These are phyloP conservation scores for Tetracladium maxilliforme DNA, from an alignment of 2,329 filamentous ascomycete species.

Conservation along the genomic window DNA sequence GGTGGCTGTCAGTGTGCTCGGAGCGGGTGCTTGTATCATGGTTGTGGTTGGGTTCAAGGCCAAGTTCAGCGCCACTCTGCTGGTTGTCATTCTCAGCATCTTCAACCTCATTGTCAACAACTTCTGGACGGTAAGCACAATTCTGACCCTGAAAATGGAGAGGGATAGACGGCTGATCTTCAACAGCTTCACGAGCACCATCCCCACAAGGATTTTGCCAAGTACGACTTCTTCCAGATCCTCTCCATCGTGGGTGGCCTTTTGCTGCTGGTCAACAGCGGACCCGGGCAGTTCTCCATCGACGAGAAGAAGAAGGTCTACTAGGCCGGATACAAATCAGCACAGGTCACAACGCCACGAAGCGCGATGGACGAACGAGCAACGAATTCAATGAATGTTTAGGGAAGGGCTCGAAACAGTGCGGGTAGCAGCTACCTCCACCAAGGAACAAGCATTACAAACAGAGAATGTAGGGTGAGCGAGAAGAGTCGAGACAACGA, in stretches of 20 bases:
- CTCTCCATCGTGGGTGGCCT: conserved; percentile 96
- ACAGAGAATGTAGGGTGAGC: too few relatives aligned
- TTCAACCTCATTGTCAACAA: conserved; percentile 99
- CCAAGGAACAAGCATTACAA: too few relatives aligned
- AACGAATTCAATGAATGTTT: too few relatives aligned
- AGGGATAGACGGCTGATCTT: conserved; percentile 7
- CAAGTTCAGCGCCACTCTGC: conserved; percentile 91
- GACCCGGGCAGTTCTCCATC: conserved; percentile 91
- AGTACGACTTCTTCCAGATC: conserved; percentile 99
- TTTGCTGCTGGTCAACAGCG: conserved; percentile 94
- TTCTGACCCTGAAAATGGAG: conserved; percentile 7
- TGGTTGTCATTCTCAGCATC: conserved; percentile 87
- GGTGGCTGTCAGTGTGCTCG: conserved; percentile 69
- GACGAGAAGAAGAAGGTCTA: conserved; percentile 99
- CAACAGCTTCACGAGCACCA: conserved; percentile 84
- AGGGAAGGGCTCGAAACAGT: too few relatives aligned
- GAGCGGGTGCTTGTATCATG: conserved; percentile 90
- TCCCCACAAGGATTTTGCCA: conserved; percentile 99
- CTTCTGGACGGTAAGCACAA: conserved; percentile 84
- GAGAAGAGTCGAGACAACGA: too few relatives aligned
- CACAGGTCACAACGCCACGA: too few relatives aligned
- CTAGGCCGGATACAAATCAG: conserved; percentile 32
- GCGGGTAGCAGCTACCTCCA: too few relatives aligned
- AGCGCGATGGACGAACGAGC: too few relatives aligned
- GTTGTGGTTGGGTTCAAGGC: conserved; percentile 99